phyloP scores from a whole-genome alignment of 768 basidiomycete genomes.

The Amanita pallidorosea region DNA sequence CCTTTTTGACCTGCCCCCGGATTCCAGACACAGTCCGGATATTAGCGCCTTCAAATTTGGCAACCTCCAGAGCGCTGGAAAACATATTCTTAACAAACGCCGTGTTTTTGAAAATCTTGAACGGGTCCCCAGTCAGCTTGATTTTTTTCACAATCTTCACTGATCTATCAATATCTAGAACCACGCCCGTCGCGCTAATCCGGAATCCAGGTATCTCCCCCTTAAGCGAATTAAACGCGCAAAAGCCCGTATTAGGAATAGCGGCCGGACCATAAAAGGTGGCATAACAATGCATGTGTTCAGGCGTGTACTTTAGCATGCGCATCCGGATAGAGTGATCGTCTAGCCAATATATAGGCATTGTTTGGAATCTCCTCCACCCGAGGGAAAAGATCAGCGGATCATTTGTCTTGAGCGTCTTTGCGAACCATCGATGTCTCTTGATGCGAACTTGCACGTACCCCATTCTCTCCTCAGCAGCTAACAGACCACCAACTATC shows the following conservation, averaged over 20 bases:
- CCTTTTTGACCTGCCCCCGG: slow-evolving; percentile 95
- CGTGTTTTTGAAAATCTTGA: slow-evolving; percentile 99
- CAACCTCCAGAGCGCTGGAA: slow-evolving; percentile 82
- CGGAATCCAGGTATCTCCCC: slow-evolving; percentile 69
- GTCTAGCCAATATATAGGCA: slow-evolving; percentile 93
- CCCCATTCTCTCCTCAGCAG: slow-evolving; percentile 86
- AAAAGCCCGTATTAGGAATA: slow-evolving; percentile 92
- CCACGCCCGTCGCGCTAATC: slow-evolving; percentile 87
- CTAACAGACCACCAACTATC: slow-evolving; percentile 82
- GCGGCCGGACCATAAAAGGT: slow-evolving; percentile 94
- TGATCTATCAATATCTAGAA: slow-evolving; percentile 86
- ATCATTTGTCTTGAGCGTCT: slow-evolving; percentile 93
- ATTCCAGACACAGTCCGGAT: slow-evolving; percentile 93
- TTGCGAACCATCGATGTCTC: slow-evolving; percentile 87
- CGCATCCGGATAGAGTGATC: slow-evolving; percentile 98
- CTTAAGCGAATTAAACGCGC: slow-evolving; percentile 83
- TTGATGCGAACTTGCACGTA: slow-evolving; percentile 94
- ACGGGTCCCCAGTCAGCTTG: slow-evolving; percentile 90
- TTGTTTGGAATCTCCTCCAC: slow-evolving; percentile 92
- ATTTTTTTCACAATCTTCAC: slow-evolving; percentile 97
- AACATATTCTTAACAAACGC: slow-evolving; percentile 99
- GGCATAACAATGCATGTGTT: slow-evolving; percentile 99
- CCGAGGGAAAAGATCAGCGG: slow-evolving; percentile 95
- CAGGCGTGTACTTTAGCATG: slow-evolving; percentile 98
- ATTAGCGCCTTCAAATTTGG: slow-evolving; percentile 98